Percentiles rank a stretch among this genome's conserved stretches.
Conservation (phyloP, 176 grass and related monocot genomes). For the Dendrocalamus sinicus region DNA sequence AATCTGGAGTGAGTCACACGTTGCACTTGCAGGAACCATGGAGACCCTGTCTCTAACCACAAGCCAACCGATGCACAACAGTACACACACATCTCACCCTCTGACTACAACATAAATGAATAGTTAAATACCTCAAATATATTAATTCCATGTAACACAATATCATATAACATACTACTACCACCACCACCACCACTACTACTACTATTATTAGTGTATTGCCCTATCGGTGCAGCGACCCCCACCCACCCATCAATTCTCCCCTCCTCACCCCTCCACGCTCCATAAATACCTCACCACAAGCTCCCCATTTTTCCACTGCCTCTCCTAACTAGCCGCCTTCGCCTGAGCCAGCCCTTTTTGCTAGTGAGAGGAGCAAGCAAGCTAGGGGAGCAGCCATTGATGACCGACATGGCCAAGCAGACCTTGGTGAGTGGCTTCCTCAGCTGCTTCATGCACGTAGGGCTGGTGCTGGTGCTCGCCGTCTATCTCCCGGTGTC, state of each 20-base stretch:
- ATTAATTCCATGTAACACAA: too few species aligned
- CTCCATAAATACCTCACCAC: constrained; percentile 28
- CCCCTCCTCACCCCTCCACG: not conserved
- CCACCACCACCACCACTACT: too few species aligned
- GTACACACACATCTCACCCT: too few species aligned
- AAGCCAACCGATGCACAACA: too few species aligned
- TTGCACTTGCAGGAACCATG: too few species aligned
- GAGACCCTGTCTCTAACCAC: too few species aligned
- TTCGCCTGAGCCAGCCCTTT: not conserved
- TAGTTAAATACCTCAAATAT: too few species aligned
- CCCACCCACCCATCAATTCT: constrained; percentile 38
- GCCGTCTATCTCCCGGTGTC: constrained; percentile 68
- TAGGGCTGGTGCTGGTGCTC: constrained; percentile 54
- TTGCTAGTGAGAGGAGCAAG: not conserved
- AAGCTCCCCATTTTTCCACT: not conserved
- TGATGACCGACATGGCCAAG: constrained; percentile 26
- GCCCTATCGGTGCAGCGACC: not conserved
- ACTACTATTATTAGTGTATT: too few species aligned
- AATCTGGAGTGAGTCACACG: too few species aligned
- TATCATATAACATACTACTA: too few species aligned
- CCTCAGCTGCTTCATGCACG: constrained; percentile 62
- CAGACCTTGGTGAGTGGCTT: constrained; percentile 45
- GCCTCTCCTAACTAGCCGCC: not conserved
- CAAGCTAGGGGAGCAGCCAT: not conserved
- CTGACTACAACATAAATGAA: too few species aligned